A percentile compares a stretch with the other conserved stretches of the same genome.
Conservation (phyloP, 345 rosid species). For the Leavenworthia alabamica region DNA sequence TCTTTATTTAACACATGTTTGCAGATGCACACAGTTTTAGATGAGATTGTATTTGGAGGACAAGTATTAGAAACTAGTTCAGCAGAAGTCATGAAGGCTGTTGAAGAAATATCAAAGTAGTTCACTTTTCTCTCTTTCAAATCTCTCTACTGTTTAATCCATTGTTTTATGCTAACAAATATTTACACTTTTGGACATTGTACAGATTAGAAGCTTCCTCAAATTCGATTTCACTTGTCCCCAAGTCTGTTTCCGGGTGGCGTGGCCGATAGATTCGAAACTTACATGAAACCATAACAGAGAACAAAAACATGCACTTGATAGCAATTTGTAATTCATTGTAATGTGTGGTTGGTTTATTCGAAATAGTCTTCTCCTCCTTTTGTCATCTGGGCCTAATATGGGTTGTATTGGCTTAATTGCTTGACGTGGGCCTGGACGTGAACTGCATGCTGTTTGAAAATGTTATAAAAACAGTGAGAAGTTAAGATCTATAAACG, state of each 20-base stretch:
- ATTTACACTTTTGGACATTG: neutral
- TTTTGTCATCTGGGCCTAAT: neutral
- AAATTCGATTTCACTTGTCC: conserved; percentile 52
- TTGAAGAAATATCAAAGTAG: conserved; percentile 84
- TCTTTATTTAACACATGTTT: neutral
- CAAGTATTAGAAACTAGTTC: conserved; percentile 93
- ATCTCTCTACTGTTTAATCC: neutral
- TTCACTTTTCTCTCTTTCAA: conserved; percentile 18
- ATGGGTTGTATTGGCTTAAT: neutral
- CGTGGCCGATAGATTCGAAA: conserved; percentile 40
- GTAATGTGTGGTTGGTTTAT: neutral
- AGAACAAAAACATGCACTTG: neutral
- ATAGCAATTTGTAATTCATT: neutral
- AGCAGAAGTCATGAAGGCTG: conserved; percentile 64
- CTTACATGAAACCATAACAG: neutral
- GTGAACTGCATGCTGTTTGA: neutral
- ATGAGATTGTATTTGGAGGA: conserved; percentile 88
- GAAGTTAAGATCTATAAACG: neutral
- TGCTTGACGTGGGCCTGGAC: neutral
- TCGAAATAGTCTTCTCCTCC: neutral
- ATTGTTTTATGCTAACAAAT: neutral
- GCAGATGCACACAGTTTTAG: conserved; percentile 77
- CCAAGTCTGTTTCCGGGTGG: conserved; percentile 78
- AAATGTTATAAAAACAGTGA: neutral
- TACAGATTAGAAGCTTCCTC: conserved; percentile 84